These are phyloP conservation scores for Saccharomycopsis lassenensis DNA, from an alignment of 805 yeast species.

Conservation along the genomic window DNA sequence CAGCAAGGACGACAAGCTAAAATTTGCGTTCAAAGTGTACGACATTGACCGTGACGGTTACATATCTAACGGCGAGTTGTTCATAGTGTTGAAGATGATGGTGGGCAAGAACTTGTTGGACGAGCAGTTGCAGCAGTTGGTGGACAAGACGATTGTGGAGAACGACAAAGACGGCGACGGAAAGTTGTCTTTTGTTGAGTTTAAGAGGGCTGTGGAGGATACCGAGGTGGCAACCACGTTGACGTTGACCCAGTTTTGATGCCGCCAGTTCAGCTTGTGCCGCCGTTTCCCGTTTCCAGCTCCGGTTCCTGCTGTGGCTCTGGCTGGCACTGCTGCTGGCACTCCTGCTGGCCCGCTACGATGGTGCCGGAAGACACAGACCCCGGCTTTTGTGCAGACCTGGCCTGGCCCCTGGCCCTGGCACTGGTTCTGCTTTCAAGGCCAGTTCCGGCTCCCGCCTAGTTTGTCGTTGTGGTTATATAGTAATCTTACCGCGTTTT, in stretches of 20 bases:
- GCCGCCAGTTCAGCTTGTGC: too few relatives aligned
- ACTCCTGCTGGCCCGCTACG: too few relatives aligned
- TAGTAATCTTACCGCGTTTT: too few relatives aligned
- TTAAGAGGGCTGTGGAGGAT: constrained; percentile 49
- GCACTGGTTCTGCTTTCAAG: too few relatives aligned
- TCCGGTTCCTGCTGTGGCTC: too few relatives aligned
- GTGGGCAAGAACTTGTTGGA: constrained; percentile 86
- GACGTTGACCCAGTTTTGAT: constrained; percentile 39
- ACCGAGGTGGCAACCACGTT: constrained; percentile 49
- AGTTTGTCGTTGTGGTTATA: too few relatives aligned
- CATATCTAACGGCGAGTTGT: constrained; percentile 91
- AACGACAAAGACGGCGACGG: constrained; percentile 87
- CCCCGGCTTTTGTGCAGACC: too few relatives aligned
- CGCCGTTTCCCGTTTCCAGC: too few relatives aligned
- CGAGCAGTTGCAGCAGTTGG: constrained; percentile 85
- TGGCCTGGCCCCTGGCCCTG: too few relatives aligned
- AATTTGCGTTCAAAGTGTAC: constrained; percentile 85
- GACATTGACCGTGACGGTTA: constrained; percentile 94
- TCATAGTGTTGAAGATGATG: constrained; percentile 89
- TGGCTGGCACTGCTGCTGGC: too few relatives aligned
- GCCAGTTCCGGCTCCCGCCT: too few relatives aligned
- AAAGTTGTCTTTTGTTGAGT: constrained; percentile 75
- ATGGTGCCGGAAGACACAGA: too few relatives aligned
- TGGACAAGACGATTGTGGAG: constrained; percentile 93
- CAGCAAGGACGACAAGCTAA: constrained; percentile 65